Evolutionary conservation across 1,284 basidiomycete genomes (phyloP).

Genomic region (Xanthoconium separans): DNA sequence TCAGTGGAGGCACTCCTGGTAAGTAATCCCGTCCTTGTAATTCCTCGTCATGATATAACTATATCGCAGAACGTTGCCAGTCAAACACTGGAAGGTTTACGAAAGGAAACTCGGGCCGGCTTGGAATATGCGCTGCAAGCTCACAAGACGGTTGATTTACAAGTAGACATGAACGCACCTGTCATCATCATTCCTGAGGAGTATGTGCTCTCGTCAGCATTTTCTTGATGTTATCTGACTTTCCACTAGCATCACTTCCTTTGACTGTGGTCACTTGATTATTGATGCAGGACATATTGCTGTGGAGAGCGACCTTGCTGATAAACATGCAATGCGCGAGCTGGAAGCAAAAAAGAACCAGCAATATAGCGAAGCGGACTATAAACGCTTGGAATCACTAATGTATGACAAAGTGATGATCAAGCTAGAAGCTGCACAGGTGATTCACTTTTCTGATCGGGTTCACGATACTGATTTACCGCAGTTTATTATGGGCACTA

Average conservation of each 20-base stretch:
- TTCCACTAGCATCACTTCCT: constrained; percentile 63
- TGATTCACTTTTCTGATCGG: constrained; percentile 31
- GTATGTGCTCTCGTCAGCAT: constrained; percentile 41
- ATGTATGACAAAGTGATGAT: constrained; percentile 97
- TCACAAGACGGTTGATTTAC: constrained; percentile 95
- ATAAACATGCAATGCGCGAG: constrained; percentile 79
- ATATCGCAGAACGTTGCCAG: constrained; percentile 78
- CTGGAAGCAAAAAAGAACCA: constrained; percentile 86
- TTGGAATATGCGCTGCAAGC: constrained; percentile 91
- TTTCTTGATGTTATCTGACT: constrained; percentile 13
- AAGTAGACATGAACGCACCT: constrained; percentile 96
- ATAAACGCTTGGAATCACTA: constrained; percentile 82
- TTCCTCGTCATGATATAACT: constrained; percentile 7
- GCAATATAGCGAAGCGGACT: constrained; percentile 89
- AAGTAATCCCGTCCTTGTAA: constrained; percentile 21
- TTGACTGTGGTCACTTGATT: constrained; percentile 84
- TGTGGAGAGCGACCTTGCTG: constrained; percentile 87
- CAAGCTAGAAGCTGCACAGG: constrained; percentile 88
- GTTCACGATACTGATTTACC: constrained; percentile 7
- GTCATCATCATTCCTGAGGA: constrained; percentile 97
- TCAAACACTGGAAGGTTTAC: constrained; percentile 91
- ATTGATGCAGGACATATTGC: constrained; percentile 98
- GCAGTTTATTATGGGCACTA: constrained; percentile 89
- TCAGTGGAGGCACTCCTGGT: constrained; percentile 90
- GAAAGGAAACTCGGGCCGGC: constrained; percentile 94